phyloP scores from a whole-genome alignment of 75 land plant genomes.

The Sequoia sempervirens region DNA sequence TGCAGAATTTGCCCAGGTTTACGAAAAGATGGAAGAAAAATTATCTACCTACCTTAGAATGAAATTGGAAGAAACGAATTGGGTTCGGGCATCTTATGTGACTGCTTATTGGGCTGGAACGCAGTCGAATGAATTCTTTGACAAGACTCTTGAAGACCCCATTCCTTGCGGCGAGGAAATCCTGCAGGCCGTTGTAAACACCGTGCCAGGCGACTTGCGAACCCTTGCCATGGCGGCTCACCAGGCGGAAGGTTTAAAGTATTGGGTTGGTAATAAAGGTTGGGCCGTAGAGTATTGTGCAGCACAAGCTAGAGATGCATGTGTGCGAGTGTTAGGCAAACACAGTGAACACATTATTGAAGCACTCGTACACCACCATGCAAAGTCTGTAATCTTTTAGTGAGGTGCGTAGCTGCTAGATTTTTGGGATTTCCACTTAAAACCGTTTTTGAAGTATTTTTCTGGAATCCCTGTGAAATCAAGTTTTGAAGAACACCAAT shows the following conservation, averaged over 20 bases:
- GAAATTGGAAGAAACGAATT: background rate
- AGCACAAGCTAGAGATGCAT: no score
- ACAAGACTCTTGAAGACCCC: background rate
- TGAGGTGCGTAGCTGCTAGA: background rate
- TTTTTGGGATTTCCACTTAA: no score
- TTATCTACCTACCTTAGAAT: background rate
- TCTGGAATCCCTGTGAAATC: no score
- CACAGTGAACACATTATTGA: no score
- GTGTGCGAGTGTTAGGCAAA: no score
- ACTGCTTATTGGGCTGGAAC: background rate
- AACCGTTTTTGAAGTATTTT: no score
- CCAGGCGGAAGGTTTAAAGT: background rate
- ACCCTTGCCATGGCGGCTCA: background rate
- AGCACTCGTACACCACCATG: no score
- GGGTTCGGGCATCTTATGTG: background rate
- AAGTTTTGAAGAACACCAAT: no score
- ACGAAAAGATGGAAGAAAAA: background rate
- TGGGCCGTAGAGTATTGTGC: no score
- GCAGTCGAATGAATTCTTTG: slow-evolving; percentile 2
- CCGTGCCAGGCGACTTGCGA: slow-evolving; percentile 9
- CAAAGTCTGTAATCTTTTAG: background rate
- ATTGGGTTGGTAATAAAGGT: no score
- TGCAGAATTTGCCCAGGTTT: background rate
- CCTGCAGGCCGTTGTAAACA: slow-evolving; percentile 7
- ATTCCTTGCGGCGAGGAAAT: background rate